Conservation (phyloP, 2,329 filamentous ascomycete species). For the Esteya vermicola region DNA sequence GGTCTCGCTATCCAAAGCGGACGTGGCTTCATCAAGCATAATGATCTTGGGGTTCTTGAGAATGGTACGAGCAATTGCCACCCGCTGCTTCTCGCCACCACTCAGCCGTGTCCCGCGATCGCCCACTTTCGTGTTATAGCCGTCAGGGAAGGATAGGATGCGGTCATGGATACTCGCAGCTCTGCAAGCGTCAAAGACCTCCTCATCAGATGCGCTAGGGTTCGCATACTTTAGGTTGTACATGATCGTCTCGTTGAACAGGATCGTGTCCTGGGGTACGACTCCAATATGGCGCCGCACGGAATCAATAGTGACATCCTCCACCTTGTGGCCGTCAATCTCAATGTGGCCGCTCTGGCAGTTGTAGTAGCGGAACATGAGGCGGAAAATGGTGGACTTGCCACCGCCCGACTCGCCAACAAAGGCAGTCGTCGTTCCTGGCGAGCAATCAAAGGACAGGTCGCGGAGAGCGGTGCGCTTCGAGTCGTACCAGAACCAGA, state of each 20-base stretch:
- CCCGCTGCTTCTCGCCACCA: constrained; percentile 46
- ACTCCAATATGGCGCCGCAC: constrained; percentile 83
- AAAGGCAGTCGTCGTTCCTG: constrained; percentile 87
- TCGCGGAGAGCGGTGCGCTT: constrained; percentile 75
- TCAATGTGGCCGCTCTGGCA: constrained; percentile 64
- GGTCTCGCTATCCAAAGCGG: constrained; percentile 49
- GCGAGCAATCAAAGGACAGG: constrained; percentile 70
- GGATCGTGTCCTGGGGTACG: constrained; percentile 86
- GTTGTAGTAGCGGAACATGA: constrained; percentile 96
- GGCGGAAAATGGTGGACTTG: constrained; percentile 90
- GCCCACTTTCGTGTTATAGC: constrained; percentile 37
- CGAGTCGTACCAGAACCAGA: constrained; percentile 80
- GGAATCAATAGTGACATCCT: constrained; percentile 85
- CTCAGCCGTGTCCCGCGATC: constrained; percentile 39
- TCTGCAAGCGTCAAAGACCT: constrained; percentile 35
- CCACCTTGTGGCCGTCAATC: constrained; percentile 72
- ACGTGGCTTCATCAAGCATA: constrained; percentile 59
- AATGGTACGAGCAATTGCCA: constrained; percentile 49
- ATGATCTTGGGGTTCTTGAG: constrained; percentile 57
- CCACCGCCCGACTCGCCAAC: constrained; percentile 95
- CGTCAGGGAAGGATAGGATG: constrained; percentile 36
- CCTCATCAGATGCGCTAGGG: constrained; percentile 29
- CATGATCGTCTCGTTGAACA: constrained; percentile 40
- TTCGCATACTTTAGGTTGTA: constrained; percentile 41
- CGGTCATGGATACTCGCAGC: constrained; percentile 40